phyloP scores from a whole-genome alignment of 2,329 filamentous ascomycete genomes.

The Chrysoporthe deuterocubensis region DNA sequence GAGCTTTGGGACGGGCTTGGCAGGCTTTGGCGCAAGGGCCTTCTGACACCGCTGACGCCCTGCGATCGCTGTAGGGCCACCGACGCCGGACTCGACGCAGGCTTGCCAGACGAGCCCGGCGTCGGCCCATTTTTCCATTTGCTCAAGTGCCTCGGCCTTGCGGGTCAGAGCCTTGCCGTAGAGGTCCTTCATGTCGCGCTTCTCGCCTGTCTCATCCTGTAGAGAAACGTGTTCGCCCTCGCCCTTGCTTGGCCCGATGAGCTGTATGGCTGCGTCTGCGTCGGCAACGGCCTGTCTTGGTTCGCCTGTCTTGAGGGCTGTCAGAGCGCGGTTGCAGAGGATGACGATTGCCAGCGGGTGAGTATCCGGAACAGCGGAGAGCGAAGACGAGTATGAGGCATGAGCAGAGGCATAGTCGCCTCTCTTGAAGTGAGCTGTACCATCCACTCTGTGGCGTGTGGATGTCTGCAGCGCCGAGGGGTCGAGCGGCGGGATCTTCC shows the following conservation, averaged over 20 bases:
- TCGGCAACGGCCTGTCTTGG: slow-evolving; percentile 86
- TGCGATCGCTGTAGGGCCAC: slow-evolving; percentile 81
- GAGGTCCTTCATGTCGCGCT: slow-evolving; percentile 88
- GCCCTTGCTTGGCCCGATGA: slow-evolving; percentile 81
- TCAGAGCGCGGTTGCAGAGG: slow-evolving; percentile 88
- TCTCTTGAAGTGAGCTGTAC: slow-evolving; percentile 88
- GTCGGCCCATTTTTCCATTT: slow-evolving; percentile 92
- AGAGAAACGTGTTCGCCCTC: slow-evolving; percentile 80
- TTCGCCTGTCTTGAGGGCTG: slow-evolving; percentile 87
- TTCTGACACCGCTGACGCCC: slow-evolving; percentile 90
- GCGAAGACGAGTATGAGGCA: slow-evolving; percentile 76
- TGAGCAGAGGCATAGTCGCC: slow-evolving; percentile 92
- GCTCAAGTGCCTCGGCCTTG: slow-evolving; percentile 93
- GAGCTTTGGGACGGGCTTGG: slow-evolving; percentile 38
- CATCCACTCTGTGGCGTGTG: slow-evolving; percentile 76
- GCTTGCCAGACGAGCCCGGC: slow-evolving; percentile 79
- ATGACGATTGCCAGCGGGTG: slow-evolving; percentile 90
- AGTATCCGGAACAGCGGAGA: slow-evolving; percentile 72
- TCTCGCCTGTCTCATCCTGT: slow-evolving; percentile 59
- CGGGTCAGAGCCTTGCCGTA: slow-evolving; percentile 92
- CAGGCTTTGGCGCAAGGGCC: slow-evolving; percentile 74
- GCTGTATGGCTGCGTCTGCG: slow-evolving; percentile 75
- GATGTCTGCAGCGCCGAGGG: slow-evolving; percentile 73
- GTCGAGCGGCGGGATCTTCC: slow-evolving; percentile 70
- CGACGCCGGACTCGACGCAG: slow-evolving; percentile 82